Base-by-base conservation (phyloP, 2,329 filamentous ascomycete genomes). In the Pseudogymnoascus verrucosus region DNA sequence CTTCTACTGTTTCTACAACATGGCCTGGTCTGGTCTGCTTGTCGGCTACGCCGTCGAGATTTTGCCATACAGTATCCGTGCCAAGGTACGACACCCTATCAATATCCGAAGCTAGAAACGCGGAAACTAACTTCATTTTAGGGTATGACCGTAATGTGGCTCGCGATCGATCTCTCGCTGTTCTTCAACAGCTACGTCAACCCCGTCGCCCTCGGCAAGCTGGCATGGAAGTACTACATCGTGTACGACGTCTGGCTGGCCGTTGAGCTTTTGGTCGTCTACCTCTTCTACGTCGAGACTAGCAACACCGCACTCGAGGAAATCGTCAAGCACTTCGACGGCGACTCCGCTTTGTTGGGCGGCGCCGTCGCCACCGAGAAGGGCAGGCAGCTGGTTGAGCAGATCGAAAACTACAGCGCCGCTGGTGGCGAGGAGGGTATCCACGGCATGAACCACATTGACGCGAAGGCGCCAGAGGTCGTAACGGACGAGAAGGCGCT, bases 271-370 rank as follows among this genome's bases (percentile, higher is more conserved):
- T 42, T 65, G 21, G 37, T 71, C 28, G 68, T 73, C 28, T 73
- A 65, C 60, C 68, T 70, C 62, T 73, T 71, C 70, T 78, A 75
- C 68, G 72, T 77, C 64, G 77, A 79, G 68, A 79, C 77, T 28
- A 69, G 73, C 14, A 76, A 77, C 68, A 77, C 76, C 5, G 73
- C 77, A 42, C 72, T 79, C 26, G 77, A 79, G 68, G 76, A 79
- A 64, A 79, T 78, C 63, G 77, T 77, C 60, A 77, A 75, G 68
- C 73, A 76, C 67, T 79, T 79, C 62, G 77, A 79, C 67, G 76
- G 76, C 19, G 76, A 79, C 5, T 71, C 72, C 59, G 78, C 77
- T n/a, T 31, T 71, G 16, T 61, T 71, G 16, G 69, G 69, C 62
- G 69, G 69, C 44, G 65, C 64, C 44, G 10, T 67, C 6, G 69